A percentile compares a stretch with the other conserved stretches of the same genome.
Evolutionary conservation across 2,329 filamentous ascomycete species (phyloP).

Genomic region (Talaromyces sp.): DNA sequence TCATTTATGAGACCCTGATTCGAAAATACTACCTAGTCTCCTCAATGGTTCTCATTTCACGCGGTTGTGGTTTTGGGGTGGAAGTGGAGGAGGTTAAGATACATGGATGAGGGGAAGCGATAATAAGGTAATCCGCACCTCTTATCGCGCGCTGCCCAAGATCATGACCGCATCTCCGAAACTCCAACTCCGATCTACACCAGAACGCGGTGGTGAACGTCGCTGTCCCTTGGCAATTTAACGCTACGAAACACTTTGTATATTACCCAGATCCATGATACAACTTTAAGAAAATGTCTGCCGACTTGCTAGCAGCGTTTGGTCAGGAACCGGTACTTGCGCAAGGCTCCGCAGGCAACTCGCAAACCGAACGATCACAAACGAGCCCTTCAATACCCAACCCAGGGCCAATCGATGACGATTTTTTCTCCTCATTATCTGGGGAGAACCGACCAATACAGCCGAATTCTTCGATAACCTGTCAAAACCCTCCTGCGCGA

Average conservation of each 20-base stretch:
- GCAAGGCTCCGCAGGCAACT: slow-evolving; percentile 15
- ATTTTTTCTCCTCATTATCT: slow-evolving; percentile 12
- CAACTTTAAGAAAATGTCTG: slow-evolving; percentile 50
- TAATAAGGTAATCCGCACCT: slow-evolving; percentile 26
- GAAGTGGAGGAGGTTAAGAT: slow-evolving; percentile 1
- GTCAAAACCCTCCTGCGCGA: slow-evolving; percentile 3
- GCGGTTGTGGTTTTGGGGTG: slow-evolving; percentile 16
- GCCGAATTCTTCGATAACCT: not conserved
- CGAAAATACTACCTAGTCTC: slow-evolving; percentile 53
- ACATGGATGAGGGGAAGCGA: slow-evolving; percentile 22
- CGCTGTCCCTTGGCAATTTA: not conserved
- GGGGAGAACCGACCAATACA: not conserved
- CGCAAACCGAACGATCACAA: slow-evolving; percentile 12
- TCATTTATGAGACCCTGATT: not conserved
- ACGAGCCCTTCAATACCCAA: slow-evolving; percentile 27
- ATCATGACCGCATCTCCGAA: slow-evolving; percentile 12
- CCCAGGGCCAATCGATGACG: slow-evolving; percentile 26
- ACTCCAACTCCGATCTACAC: not conserved
- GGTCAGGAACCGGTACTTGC: slow-evolving; percentile 29
- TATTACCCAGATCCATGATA: slow-evolving; percentile 3
- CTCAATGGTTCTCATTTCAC: slow-evolving; percentile 57
- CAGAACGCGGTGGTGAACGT: not conserved
- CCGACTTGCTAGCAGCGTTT: slow-evolving; percentile 58
- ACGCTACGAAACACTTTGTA: not conserved
- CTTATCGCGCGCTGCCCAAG: slow-evolving; percentile 22